Evolutionary conservation across 2,329 filamentous ascomycete genomes (phyloP), one percentile per base, ranked within the genome.

Genomic region (Alternaria longipes): DNA sequence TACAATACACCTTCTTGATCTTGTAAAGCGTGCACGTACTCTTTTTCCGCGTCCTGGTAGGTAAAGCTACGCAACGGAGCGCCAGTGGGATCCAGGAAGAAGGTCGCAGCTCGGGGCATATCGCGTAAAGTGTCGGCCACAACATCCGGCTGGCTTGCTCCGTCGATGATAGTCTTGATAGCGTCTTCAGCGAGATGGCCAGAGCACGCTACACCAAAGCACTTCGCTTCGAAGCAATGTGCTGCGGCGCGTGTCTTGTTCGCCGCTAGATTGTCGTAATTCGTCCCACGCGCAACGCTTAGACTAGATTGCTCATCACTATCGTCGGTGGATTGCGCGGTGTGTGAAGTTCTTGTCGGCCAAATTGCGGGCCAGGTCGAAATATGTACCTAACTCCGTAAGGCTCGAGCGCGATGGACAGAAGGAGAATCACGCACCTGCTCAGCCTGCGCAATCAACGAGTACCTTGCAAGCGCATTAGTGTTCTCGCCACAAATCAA

Each of bases 401-500:
- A 42, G 40, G 20, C 40, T 24, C 40, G 20, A 42, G 20, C 40
- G 40, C 20, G 20, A 42, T 24, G 12, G 12, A 20, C 12, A 24
- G 20, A 42, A 14, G 3, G 14, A 24, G 20, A 24, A 41, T 87
- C 82, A 68, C 87, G 85, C 12, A 87, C 69, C 60, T 87, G 82
- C 65, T 87, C 84, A 1, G 82, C 83, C 62, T 87, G 84, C 0
- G 84, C 82, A 77, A 86, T 86, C 2, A 87, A 68, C 0, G 80
- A 65, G 42, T 84, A 87, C 14, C 84, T 71, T 1, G 85, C 85
- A 0, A 87, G 69, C 0, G 85, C 85, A 60, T 87, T 87, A 0
- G 84, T 87, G 50, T 87, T 87, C 70, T 87, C 85, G 2, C 85
- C 85, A 63, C 85, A 87, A 16, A 87, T 86, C 54, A 87, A 68